phyloP scores from a whole-genome alignment of 164 flowering plant species.

The Pachysandra terminalis region DNA sequence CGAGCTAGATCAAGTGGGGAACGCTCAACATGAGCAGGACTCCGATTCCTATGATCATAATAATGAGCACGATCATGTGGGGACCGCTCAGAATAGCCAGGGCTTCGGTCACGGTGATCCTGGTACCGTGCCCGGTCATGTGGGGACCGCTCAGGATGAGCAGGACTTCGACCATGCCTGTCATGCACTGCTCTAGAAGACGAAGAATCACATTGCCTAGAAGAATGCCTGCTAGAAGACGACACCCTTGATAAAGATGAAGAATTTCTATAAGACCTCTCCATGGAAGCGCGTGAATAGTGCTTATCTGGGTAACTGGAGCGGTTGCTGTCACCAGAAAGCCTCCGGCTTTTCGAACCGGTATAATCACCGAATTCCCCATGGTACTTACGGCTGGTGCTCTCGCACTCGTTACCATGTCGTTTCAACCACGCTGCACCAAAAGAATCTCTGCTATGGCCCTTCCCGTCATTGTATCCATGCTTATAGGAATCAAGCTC shows the following conservation, averaged over 20 bases:
- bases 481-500: slow-evolving; percentile 37
- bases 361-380: slow-evolving; percentile 54
- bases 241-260: slow-evolving; percentile 43
- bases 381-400: slow-evolving; percentile 46
- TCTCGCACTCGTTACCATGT: slow-evolving; percentile 47
- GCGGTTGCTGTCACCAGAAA: slow-evolving; percentile 50
- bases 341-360: slow-evolving; percentile 55
- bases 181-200: slow-evolving; percentile 56
- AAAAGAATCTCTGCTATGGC: slow-evolving; percentile 45
- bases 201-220: slow-evolving; percentile 58
- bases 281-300: slow-evolving; percentile 43
- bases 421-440: slow-evolving; percentile 58
- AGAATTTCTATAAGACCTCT: slow-evolving; percentile 51
- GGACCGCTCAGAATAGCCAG: slow-evolving; percentile 35
- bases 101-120: slow-evolving; percentile 53
- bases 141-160: slow-evolving; percentile 53
- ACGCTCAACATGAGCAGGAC: slow-evolving; percentile 37
- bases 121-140: slow-evolving; percentile 43
- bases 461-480: slow-evolving; percentile 47
- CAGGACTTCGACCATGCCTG: slow-evolving; percentile 65
- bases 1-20: slow-evolving; percentile 44
- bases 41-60: slow-evolving; percentile 31
- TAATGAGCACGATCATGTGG: slow-evolving; percentile 30
- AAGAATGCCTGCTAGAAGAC: slow-evolving; percentile 46
- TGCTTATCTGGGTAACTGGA: slow-evolving; percentile 42